These are phyloP conservation scores for Jackrogersella multiformis DNA, from an alignment of 495 filamentous ascomycete genomes.

Conservation along the genomic window DNA sequence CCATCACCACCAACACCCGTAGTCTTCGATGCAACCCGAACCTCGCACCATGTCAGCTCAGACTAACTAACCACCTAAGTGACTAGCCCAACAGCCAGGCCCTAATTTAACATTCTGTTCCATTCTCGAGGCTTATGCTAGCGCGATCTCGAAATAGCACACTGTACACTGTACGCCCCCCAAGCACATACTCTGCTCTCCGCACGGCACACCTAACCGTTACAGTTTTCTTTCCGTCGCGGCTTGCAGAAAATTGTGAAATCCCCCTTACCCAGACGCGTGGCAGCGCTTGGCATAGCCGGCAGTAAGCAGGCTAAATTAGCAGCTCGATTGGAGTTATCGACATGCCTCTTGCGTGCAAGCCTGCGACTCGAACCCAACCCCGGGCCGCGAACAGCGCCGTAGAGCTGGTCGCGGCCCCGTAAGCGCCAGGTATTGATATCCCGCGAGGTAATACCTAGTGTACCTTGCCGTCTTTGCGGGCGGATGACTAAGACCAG, in stretches of 20 bases:
- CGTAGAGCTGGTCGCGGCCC: neutral
- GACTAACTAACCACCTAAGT: neutral
- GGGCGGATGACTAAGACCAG: constrained; percentile 6
- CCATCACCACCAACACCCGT: neutral
- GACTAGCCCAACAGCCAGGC: neutral
- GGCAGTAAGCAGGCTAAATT: constrained; percentile 8
- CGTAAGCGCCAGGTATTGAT: neutral
- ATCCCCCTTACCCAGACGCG: neutral
- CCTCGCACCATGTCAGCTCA: constrained; percentile 1
- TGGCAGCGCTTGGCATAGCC: constrained; percentile 20
- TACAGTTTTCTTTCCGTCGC: neutral
- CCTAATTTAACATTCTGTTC: neutral
- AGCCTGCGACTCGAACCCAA: neutral
- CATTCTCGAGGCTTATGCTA: constrained; percentile 19
- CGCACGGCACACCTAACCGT: neutral
- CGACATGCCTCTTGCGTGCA: neutral
- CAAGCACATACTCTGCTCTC: neutral
- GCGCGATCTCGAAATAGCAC: constrained; percentile 25
- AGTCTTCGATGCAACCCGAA: neutral
- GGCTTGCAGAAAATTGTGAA: neutral
- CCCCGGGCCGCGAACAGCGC: too few species aligned
- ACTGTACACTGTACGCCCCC: too few species aligned
- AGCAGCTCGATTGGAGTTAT: neutral
- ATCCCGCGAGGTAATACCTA: neutral
- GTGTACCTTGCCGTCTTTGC: constrained; percentile 1